phyloP scores from a whole-genome alignment of 208 protist species.

The Trypanosoma vivax region DNA sequence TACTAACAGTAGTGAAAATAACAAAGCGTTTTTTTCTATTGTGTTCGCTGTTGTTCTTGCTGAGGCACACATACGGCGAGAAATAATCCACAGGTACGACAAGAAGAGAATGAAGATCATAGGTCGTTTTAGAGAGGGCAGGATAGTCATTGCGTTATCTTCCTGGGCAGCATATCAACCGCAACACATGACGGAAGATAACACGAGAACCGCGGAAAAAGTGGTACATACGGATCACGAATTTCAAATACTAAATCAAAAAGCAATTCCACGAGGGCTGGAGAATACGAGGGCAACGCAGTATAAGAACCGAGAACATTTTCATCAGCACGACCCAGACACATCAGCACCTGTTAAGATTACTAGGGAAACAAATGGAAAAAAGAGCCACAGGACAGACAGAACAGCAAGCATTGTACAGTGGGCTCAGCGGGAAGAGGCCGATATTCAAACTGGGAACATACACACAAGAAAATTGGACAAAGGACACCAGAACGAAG shows the following conservation, averaged over 20 bases:
- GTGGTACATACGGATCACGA: not conserved
- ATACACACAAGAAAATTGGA: not conserved
- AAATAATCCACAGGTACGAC: conserved; percentile 49
- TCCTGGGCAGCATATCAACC: not conserved
- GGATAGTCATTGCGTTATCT: conserved; percentile 19
- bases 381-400: not conserved
- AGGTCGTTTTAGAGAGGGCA: conserved; percentile 30
- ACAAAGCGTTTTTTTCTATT: conserved; percentile 22
- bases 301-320: too few species aligned
- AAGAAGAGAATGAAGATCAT: conserved; percentile 24
- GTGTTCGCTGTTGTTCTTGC: conserved; percentile 49
- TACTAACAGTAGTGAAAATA: not conserved
- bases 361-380: not conserved
- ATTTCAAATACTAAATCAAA: not conserved
- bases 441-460: not conserved
- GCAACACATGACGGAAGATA: not conserved
- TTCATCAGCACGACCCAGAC: not conserved
- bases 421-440: conserved; percentile 7
- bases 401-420: conserved; percentile 1
- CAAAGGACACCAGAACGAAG: not conserved
- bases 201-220: not conserved
- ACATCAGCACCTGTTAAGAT: not conserved
- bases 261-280: too few species aligned
- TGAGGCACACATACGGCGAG: conserved; percentile 44
- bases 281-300: too few species aligned